phyloP scores from a whole-genome alignment of 345 rosid genomes.

The Pistacia integerrima region DNA sequence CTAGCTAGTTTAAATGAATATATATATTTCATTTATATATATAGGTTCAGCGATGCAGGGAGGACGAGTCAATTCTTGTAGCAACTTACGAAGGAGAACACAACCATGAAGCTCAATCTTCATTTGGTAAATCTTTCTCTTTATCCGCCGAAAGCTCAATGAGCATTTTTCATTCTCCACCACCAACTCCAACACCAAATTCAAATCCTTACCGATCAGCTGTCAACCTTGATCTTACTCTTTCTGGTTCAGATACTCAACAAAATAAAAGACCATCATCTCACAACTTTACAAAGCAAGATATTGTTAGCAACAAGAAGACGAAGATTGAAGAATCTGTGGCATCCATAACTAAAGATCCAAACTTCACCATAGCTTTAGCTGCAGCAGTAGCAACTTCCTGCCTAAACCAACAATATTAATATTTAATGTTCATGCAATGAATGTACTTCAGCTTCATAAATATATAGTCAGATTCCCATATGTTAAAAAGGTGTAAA shows the following conservation, averaged over 20 bases:
- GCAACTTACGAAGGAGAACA: conserved; percentile 70
- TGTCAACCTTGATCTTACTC: conserved; percentile 35
- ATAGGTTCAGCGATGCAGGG: conserved; percentile 56
- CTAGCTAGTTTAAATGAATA: no score
- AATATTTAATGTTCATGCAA: no score
- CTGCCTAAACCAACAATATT: neutral
- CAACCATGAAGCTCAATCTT: conserved; percentile 38
- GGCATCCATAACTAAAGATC: conserved; percentile 43
- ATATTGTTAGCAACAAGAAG: neutral
- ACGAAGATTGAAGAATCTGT: conserved; percentile 38
- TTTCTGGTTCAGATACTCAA: conserved; percentile 19
- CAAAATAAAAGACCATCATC: conserved; percentile 4
- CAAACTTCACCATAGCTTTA: conserved; percentile 39
- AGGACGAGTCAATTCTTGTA: conserved; percentile 41
- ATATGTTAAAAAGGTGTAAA: neutral
- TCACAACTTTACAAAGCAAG: conserved; percentile 1
- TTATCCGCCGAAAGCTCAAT: neutral
- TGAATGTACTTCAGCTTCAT: neutral
- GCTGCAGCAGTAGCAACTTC: conserved; percentile 51
- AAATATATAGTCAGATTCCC: neutral
- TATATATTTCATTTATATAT: neutral
- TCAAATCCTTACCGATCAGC: conserved; percentile 13
- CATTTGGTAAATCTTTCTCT: conserved; percentile 1
- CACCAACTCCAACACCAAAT: no score
- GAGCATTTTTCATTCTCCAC: no score